Evolutionary conservation across 768 basidiomycete species (phyloP), one percentile per base, ranked within the genome.

Genomic region (Calocybe cyanea): DNA sequence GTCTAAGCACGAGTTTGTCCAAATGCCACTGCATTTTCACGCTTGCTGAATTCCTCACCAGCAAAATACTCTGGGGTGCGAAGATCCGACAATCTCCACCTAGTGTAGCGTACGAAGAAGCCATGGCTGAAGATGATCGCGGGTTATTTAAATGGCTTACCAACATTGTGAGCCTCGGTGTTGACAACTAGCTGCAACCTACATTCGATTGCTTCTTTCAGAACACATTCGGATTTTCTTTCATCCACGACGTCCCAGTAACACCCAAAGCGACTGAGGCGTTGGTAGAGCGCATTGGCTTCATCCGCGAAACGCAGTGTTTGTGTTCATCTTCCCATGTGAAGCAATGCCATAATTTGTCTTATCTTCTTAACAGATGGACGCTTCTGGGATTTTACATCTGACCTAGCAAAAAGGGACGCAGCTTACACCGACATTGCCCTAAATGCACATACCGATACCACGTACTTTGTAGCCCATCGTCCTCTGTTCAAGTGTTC

Each of bases 321-420:
- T 17, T 15, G 64, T 59, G 2, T 38, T 20, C 8, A 25, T 9
- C 25, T n/a, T 44, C 36, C 8, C 39, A 19, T n/a, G 17, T 9
- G 8, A 23, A 34, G 19, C 40, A 30, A 25, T 11, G 25, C 25
- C 25, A n/a, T 2, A 24, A 33, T 38, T 17, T 5, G n/a, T 43
- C 37, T 57, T 15, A 41, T 30, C 10, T 21, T 39, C 9, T 19
- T 28, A n/a, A 1, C 51, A 93, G 92, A 98, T 57, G 95, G 94
- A 25, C 83, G 81, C 46, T 94, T 97, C 66, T 99, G 95, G 94
- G 92, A 97, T 58, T 95, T 98, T 58, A 96, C 92, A 0, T 81
- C 94, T 0, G 84, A 95, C 59, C 74, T 94, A 17, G 82, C 85
- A 14, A 92, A 86, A 56, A 92, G 92, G 10, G 95, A 99, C 62